Conservation (phyloP, 1,284 basidiomycete species). For the Vanrija humicola region DNA sequence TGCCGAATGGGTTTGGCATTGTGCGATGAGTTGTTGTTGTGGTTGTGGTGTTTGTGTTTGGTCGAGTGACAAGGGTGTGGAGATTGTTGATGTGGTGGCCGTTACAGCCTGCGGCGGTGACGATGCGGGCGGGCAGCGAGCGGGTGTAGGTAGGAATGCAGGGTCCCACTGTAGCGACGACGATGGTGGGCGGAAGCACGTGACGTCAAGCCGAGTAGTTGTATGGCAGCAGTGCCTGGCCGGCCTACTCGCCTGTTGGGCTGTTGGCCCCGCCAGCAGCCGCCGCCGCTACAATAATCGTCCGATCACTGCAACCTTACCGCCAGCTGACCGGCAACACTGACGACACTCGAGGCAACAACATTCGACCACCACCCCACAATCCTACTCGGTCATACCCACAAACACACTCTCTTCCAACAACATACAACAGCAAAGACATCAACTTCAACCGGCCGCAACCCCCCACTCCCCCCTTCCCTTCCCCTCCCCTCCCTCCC, state of each 20-base stretch:
- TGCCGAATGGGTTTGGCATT: constrained; percentile 12
- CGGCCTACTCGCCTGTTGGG: no score
- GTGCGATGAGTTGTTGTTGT: neutral
- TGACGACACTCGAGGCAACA: no score
- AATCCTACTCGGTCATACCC: no score
- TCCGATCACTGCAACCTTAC: no score
- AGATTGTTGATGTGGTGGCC: constrained; percentile 7
- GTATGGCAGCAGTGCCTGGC: no score
- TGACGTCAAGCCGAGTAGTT: no score
- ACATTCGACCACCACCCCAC: neutral
- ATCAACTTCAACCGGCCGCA: neutral
- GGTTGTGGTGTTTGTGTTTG: neutral
- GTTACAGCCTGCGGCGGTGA: neutral
- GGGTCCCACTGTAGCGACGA: neutral
- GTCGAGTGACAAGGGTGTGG: constrained; percentile 3
- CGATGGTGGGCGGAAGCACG: no score
- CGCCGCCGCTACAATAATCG: no score
- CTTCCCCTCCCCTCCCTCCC: neutral
- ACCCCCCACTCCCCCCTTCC: neutral
- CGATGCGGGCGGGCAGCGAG: neutral
- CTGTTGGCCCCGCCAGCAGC: no score
- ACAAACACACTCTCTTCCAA: neutral
- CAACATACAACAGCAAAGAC: constrained; percentile 1
- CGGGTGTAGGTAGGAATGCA: neutral
- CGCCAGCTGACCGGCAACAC: no score